A percentile compares a stretch with the other conserved stretches of the same genome.
Evolutionary conservation across 2,329 filamentous ascomycete genomes (phyloP).

Genomic region (Cordyceps cicadae): DNA sequence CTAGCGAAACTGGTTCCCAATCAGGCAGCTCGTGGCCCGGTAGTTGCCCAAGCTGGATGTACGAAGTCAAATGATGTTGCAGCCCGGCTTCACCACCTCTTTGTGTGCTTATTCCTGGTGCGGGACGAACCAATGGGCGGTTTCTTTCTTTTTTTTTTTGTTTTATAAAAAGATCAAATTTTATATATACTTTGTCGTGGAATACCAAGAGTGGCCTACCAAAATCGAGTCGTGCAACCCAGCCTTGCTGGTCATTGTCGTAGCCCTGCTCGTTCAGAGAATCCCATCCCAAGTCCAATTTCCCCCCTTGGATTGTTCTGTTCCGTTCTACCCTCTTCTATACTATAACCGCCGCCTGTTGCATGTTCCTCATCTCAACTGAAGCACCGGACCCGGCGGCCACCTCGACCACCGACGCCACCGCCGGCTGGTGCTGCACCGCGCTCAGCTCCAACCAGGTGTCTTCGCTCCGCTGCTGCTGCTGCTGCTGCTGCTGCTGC

Average conservation of each 20-base stretch:
- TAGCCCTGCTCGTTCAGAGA: background rate
- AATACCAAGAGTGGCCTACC: background rate
- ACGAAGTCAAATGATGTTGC: too few species aligned
- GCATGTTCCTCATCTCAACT: background rate
- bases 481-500: background rate
- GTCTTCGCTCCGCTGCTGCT: background rate
- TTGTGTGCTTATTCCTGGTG: too few species aligned
- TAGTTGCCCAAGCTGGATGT: too few species aligned
- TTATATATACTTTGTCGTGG: background rate
- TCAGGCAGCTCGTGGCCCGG: too few species aligned
- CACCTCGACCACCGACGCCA: background rate
- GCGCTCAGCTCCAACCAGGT: slow-evolving; percentile 7
- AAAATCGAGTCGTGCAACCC: background rate
- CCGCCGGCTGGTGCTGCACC: background rate
- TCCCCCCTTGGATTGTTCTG: too few species aligned
- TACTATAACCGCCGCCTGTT: slow-evolving; percentile 1
- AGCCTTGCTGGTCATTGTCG: background rate
- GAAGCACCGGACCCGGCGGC: background rate
- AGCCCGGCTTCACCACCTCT: too few species aligned
- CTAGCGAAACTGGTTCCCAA: too few species aligned
- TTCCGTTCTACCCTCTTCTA: background rate
- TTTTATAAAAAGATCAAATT: too few species aligned
- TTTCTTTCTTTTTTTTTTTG: too few species aligned
- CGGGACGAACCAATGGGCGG: too few species aligned
- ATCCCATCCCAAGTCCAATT: background rate